Base-by-base conservation (phyloP, 805 yeast genomes). In the Metschnikowia shivogae region DNA sequence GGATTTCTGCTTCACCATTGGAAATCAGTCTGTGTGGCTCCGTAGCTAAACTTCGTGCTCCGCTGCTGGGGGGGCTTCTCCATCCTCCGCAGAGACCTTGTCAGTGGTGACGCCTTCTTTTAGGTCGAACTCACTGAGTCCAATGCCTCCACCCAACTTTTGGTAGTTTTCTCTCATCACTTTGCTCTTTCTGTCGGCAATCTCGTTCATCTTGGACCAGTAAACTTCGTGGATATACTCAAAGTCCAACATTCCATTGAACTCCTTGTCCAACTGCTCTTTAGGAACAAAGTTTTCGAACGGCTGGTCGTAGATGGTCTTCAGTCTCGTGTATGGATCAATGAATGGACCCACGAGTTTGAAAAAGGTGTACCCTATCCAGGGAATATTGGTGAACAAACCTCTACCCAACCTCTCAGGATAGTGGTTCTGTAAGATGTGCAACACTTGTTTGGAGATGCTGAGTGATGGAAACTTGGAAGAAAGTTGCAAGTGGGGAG, bases 261-360 rank as follows among this genome's bases (percentile, higher is more conserved):
- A 78, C 36, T 69, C 68, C 39, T 71, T 68, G 43, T 76, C 80
- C 38, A 79, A 61, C 54, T 79, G 82, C 40, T 75, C 68, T 37
- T 65, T 62, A 8, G 82, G 83, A 3, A 79, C 78, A 44, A 71
- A 76, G 44, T 76, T 70, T 40, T 70, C 78, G 51, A 78, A 78
- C 1, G 82, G 81, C 50, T 77, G 80, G 52, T 78, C 83, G 52
- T 77, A 78, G 10, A 76, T 68, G 6, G 80, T 73, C 59, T 79
- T 79, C 63, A 74, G 76, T 47, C 81, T 69, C 1, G 84, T 78
- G 48, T 73, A 72, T 6, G 82, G 82, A 55, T 79, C 84, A 43
- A 79, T 71, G 50, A 79, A 76, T 1, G 58, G 58, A 10, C 56
- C 56, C 8, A 54, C 56, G 14, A 54, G 50, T 37, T 54, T 54